phyloP scores from a whole-genome alignment of 495 filamentous ascomycete genomes.

The Tuber calosporum region DNA sequence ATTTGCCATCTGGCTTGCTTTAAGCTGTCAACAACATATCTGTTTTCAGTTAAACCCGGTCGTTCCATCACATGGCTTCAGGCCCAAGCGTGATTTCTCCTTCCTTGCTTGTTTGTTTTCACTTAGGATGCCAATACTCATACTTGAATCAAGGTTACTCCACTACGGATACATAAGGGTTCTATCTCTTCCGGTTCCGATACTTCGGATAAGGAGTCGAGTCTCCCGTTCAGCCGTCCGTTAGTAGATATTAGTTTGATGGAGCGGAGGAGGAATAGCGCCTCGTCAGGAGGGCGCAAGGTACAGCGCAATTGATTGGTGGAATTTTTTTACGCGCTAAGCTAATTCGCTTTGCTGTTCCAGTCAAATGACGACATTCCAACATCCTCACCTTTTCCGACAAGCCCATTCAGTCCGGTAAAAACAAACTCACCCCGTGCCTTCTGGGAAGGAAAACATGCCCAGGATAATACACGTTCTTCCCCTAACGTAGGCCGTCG shows the following conservation, averaged over 20 bases:
- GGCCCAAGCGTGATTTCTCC: conserved; percentile 22
- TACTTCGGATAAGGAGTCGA: conserved; percentile 42
- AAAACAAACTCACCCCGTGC: conserved; percentile 35
- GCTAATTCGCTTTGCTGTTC: conserved; percentile 2
- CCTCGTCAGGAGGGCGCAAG: conserved; percentile 50
- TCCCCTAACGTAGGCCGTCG: conserved; percentile 65
- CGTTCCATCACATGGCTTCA: conserved; percentile 28
- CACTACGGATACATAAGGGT: conserved; percentile 55
- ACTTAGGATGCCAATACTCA: conserved; percentile 20
- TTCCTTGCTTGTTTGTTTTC: conserved; percentile 15
- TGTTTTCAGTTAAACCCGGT: conserved; percentile 2
- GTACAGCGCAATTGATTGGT: neutral
- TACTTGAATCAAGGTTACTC: conserved; percentile 47
- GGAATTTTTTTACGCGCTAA: neutral
- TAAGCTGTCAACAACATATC: conserved; percentile 12
- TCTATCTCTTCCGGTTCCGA: conserved; percentile 47
- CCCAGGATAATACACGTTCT: conserved; percentile 34
- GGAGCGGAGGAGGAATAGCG: conserved; percentile 61
- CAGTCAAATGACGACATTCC: conserved; percentile 36
- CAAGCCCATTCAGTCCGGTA: conserved; percentile 20
- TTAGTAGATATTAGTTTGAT: conserved; percentile 55
- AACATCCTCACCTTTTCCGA: conserved; percentile 35
- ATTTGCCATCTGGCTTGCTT: neutral
- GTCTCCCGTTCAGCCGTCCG: conserved; percentile 48
- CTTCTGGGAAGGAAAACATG: conserved; percentile 34